These are phyloP conservation scores for Arthrinium phaeospermum DNA, from an alignment of 2,329 filamentous ascomycete species.

Conservation along the genomic window DNA sequence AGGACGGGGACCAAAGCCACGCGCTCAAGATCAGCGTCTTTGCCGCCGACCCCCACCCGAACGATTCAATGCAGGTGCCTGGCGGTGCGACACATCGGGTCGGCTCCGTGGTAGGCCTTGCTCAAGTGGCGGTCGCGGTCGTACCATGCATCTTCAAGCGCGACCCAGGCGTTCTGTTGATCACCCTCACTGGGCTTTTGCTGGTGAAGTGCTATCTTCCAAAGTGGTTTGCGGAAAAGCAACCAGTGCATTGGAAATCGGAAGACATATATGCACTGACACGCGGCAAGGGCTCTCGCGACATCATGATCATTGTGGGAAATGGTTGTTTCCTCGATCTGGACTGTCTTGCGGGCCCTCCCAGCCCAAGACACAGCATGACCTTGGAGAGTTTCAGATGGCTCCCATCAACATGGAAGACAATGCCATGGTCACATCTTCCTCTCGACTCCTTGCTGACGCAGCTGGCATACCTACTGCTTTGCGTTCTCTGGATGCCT, in stretches of 20 bases:
- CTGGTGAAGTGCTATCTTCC: neutral
- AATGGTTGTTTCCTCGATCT: neutral
- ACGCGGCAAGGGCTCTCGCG: neutral
- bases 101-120: too few relatives aligned
- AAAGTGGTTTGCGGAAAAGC: neutral
- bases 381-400: neutral
- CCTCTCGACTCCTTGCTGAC: neutral
- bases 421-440: neutral
- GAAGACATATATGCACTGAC: neutral
- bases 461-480: neutral
- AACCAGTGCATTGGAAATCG: neutral
- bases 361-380: neutral
- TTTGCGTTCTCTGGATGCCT: neutral
- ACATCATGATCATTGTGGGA: neutral
- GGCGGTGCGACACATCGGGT: too few relatives aligned
- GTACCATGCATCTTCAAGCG: neutral
- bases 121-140: neutral
- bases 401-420: neutral
- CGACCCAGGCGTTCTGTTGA: neutral
- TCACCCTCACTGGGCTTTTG: neutral
- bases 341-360: too few relatives aligned
- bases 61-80: too few relatives aligned
- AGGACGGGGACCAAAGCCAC: neutral
- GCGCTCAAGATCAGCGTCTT: too few relatives aligned
- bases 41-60: too few relatives aligned